Conservation (phyloP, 306 rosid species). For the Glycine tomentella region DNA sequence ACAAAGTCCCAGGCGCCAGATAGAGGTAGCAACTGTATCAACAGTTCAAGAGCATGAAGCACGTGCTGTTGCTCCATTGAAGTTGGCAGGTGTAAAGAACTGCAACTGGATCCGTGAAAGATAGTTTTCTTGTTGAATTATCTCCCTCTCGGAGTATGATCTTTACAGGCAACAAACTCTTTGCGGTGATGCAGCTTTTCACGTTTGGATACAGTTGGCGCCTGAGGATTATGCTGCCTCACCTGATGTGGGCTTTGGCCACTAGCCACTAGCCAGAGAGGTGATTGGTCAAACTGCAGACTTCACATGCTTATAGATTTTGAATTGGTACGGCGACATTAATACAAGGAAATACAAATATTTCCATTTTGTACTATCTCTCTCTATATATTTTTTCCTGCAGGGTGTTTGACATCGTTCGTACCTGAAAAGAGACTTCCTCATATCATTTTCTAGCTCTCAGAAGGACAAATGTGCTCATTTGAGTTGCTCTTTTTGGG, state of each 20-base stretch:
- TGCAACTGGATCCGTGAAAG: slow-evolving; percentile 34
- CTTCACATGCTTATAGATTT: slow-evolving; percentile 32
- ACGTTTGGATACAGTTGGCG: slow-evolving; percentile 52
- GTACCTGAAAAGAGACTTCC: slow-evolving; percentile 41
- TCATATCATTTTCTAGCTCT: slow-evolving; percentile 42
- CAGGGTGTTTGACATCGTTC: slow-evolving; percentile 46
- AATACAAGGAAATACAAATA: slow-evolving; percentile 31
- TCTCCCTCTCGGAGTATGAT: slow-evolving; percentile 27
- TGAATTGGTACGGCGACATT: slow-evolving; percentile 38
- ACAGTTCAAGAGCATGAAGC: slow-evolving; percentile 16
- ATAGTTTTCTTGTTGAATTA: slow-evolving; percentile 33
- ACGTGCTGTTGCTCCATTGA: slow-evolving; percentile 38
- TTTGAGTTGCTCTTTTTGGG: slow-evolving; percentile 36
- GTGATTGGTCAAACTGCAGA: slow-evolving; percentile 50
- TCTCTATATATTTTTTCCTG: slow-evolving; percentile 13
- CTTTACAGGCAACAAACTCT: slow-evolving; percentile 48
- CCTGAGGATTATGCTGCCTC: slow-evolving; percentile 41
- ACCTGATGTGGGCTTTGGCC: slow-evolving; percentile 42
- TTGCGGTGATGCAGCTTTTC: slow-evolving; percentile 51
- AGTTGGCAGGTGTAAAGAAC: slow-evolving; percentile 45
- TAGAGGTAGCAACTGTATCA: slow-evolving; percentile 36
- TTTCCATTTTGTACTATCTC: slow-evolving; percentile 26
- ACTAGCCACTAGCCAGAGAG: slow-evolving; percentile 41
- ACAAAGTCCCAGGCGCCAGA: slow-evolving; percentile 27
- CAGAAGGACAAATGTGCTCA: slow-evolving; percentile 36